A percentile compares a stretch with the other conserved stretches of the same genome.
phyloP scores from a whole-genome alignment of 1,139 yeast genomes.

The Kurtzmaniella quercitrusa region DNA sequence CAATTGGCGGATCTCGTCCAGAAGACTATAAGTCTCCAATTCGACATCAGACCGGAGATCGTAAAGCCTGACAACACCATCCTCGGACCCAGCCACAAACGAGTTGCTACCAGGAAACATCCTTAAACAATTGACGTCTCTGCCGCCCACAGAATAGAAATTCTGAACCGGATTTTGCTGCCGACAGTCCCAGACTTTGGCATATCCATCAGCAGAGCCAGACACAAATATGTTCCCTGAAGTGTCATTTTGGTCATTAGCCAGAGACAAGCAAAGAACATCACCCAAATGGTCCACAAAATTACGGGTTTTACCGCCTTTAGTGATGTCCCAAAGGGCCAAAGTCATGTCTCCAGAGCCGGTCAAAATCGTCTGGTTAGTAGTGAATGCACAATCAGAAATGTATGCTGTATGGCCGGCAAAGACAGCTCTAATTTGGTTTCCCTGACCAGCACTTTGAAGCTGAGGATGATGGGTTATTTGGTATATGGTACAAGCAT shows the following conservation, averaged over 20 bases:
- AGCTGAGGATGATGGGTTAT: slow-evolving; percentile 14
- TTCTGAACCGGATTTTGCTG: slow-evolving; percentile 51
- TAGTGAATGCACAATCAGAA: slow-evolving; percentile 63
- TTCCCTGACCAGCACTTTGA: slow-evolving; percentile 1
- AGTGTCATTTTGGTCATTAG: slow-evolving; percentile 13
- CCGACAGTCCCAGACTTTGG: slow-evolving; percentile 70
- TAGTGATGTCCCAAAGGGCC: slow-evolving; percentile 72
- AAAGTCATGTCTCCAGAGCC: slow-evolving; percentile 85
- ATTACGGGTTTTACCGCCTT: slow-evolving; percentile 50
- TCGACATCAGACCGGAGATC: slow-evolving; percentile 79
- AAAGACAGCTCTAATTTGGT: slow-evolving; percentile 46
- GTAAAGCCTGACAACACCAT: slow-evolving; percentile 66
- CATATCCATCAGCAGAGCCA: slow-evolving; percentile 74
- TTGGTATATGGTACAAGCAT: slow-evolving; percentile 68
- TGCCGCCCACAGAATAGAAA: slow-evolving; percentile 50
- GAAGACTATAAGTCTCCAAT: slow-evolving; percentile 48
- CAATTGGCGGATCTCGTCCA: slow-evolving; percentile 13
- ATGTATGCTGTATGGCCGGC: slow-evolving; percentile 84
- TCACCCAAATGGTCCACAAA: slow-evolving; percentile 80
- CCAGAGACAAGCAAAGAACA: slow-evolving; percentile 53
- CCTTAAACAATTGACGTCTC: slow-evolving; percentile 64
- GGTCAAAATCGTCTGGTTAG: slow-evolving; percentile 55
- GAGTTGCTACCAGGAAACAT: slow-evolving; percentile 71
- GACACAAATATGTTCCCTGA: slow-evolving; percentile 47
- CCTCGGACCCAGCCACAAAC: slow-evolving; percentile 73